Conservation (phyloP, 2,329 filamentous ascomycete species). For the Fusarium redolens region DNA sequence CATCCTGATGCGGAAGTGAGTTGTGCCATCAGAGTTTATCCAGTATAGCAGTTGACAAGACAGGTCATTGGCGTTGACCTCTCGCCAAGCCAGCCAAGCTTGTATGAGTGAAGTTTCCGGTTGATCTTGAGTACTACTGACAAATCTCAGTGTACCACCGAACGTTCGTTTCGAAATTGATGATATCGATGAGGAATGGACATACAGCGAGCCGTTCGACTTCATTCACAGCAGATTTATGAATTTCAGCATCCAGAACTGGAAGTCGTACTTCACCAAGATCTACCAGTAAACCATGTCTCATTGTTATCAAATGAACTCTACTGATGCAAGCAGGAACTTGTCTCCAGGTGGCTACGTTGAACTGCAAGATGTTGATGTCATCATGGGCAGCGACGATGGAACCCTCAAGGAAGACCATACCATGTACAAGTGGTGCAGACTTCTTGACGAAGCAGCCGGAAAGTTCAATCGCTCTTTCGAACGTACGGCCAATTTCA, state of each 20-base stretch:
- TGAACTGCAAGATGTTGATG: slow-evolving; percentile 36
- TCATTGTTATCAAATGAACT: fast-evolving
- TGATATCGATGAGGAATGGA: slow-evolving; percentile 26
- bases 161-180: slow-evolving; percentile 22
- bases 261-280: slow-evolving; percentile 8
- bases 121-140: neutral
- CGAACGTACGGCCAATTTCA: slow-evolving; percentile 34
- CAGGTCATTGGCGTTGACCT: slow-evolving; percentile 23
- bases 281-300: neutral
- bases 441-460: slow-evolving; percentile 45
- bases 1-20: slow-evolving; percentile 6
- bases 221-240: slow-evolving; percentile 27
- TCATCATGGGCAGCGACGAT: slow-evolving; percentile 29
- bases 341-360: slow-evolving; percentile 31
- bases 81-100: slow-evolving; percentile 11
- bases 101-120: neutral
- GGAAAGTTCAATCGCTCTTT: slow-evolving; percentile 45
- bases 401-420: slow-evolving; percentile 30
- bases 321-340: slow-evolving; percentile 3
- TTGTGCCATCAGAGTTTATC: fast-evolving
- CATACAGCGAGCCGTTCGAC: slow-evolving; percentile 9
- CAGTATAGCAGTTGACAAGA: neutral
- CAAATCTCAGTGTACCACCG: neutral
- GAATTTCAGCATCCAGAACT: slow-evolving; percentile 28
- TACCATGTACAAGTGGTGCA: slow-evolving; percentile 40